phyloP scores from a whole-genome alignment of 345 rosid genomes.

The Citrus reticulata region DNA sequence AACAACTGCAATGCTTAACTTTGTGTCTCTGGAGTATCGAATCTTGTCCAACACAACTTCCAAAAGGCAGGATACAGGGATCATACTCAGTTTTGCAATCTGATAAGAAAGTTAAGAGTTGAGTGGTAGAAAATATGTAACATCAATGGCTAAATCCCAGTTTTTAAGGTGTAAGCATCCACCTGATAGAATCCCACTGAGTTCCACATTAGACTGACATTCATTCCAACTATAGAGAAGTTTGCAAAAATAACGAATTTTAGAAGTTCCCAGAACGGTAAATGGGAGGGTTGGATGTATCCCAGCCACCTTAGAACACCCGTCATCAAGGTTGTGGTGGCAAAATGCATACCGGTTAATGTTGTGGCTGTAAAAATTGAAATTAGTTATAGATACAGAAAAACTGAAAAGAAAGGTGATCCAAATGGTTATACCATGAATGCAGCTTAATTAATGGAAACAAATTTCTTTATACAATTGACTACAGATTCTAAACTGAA shows the following conservation, averaged over 20 bases:
- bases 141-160: not conserved
- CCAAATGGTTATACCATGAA: not conserved
- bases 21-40: constrained; percentile 91
- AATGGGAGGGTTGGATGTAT: constrained; percentile 89
- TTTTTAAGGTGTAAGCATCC: not conserved
- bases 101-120: constrained; percentile 23
- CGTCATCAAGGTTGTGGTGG: constrained; percentile 81
- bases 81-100: constrained; percentile 97
- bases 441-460: not conserved
- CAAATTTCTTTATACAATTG: not conserved
- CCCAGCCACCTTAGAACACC: constrained; percentile 76
- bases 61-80: constrained; percentile 93
- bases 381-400: not conserved
- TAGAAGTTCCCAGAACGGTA: constrained; percentile 73
- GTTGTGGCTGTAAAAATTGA: constrained; percentile 73
- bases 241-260: constrained; percentile 83
- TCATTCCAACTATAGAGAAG: constrained; percentile 98
- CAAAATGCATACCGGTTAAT: constrained; percentile 92
- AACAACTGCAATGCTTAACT: constrained; percentile 84
- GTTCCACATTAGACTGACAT: constrained; percentile 97
- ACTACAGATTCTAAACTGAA: not conserved
- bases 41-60: constrained; percentile 90
- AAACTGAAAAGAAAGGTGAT: not conserved
- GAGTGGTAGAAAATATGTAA: constrained; percentile 10
- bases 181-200: constrained; percentile 99